Evolutionary conservation across 768 basidiomycete species (phyloP).

Genomic region (Suillus paluster): DNA sequence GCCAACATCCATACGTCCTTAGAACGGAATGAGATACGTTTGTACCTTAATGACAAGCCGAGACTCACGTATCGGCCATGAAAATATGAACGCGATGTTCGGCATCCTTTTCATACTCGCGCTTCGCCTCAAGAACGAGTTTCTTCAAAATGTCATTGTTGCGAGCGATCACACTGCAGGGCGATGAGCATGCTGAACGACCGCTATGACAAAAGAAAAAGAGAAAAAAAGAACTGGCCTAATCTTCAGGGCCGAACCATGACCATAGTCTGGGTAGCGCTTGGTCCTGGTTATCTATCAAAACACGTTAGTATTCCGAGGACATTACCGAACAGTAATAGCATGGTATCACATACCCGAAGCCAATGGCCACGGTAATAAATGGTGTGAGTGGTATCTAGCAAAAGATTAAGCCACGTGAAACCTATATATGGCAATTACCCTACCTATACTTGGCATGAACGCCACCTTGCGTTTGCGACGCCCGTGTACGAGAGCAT

Average conservation of each 20-base stretch:
- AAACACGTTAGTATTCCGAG: conserved; percentile 23
- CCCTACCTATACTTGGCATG: conserved; percentile 80
- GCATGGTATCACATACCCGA: conserved; percentile 50
- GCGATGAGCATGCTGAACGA: conserved; percentile 14
- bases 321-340: conserved; percentile 14
- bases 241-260: conserved; percentile 76
- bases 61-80: conserved; percentile 82
- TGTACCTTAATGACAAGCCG: conserved; percentile 20
- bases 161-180: conserved; percentile 77
- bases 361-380: conserved; percentile 92
- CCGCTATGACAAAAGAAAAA: conserved; percentile 20
- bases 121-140: conserved; percentile 85
- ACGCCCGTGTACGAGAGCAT: conserved; percentile 64
- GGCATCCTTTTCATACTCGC: conserved; percentile 89
- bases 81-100: conserved; percentile 90
- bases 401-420: conserved; percentile 15
- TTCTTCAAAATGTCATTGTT: conserved; percentile 88
- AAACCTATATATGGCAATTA: conserved; percentile 18
- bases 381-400: conserved; percentile 87
- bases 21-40: neutral
- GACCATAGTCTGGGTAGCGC: conserved; percentile 76
- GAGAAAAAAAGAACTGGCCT: conserved; percentile 49
- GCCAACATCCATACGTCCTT: conserved; percentile 78
- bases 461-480: conserved; percentile 82
- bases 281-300: conserved; percentile 79